A percentile compares a stretch with the other conserved stretches of the same genome.
phyloP scores from a whole-genome alignment of 495 filamentous ascomycete species.

The Xylaria bambusicola region DNA sequence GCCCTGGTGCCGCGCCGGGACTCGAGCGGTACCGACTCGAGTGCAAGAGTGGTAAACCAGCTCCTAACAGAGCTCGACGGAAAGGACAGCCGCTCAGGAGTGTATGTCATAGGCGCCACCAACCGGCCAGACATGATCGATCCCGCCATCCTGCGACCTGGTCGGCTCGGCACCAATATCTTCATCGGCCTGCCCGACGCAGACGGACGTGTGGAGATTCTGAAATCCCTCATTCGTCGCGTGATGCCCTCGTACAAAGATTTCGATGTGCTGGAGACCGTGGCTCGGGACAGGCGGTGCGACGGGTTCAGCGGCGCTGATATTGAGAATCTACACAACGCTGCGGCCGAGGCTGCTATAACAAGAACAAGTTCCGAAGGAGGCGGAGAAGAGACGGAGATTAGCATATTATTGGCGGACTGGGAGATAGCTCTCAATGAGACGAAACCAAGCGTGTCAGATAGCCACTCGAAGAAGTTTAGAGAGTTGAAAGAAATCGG shows the following conservation, averaged over 20 bases:
- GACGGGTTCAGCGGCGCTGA: constrained; percentile 91
- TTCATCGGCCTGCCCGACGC: constrained; percentile 86
- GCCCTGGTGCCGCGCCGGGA: constrained; percentile 85
- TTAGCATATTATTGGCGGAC: constrained; percentile 64
- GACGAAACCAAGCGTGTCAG: constrained; percentile 79
- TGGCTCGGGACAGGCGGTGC: constrained; percentile 69
- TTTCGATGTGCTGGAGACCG: constrained; percentile 49
- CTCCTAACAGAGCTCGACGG: constrained; percentile 96
- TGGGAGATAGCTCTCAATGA: constrained; percentile 72
- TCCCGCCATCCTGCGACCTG: constrained; percentile 89
- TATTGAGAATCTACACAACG: constrained; percentile 72
- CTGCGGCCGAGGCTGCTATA: constrained; percentile 71
- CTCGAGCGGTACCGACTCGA: constrained; percentile 77
- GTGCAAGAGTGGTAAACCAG: constrained; percentile 90
- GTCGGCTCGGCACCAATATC: constrained; percentile 82
- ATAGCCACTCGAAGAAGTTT: constrained; percentile 64
- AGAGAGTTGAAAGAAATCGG: constrained; percentile 53
- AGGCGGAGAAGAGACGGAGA: constrained; percentile 29
- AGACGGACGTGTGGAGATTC: constrained; percentile 80
- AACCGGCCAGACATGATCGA: constrained; percentile 97
- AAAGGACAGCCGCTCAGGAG: constrained; percentile 74
- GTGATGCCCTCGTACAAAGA: constrained; percentile 38
- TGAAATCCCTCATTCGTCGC: constrained; percentile 61
- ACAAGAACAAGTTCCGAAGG: constrained; percentile 52
- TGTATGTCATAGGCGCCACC: constrained; percentile 94